Evolutionary conservation across 306 rosid genomes (phyloP).

Genomic region (Casuarina equisetifolia): DNA sequence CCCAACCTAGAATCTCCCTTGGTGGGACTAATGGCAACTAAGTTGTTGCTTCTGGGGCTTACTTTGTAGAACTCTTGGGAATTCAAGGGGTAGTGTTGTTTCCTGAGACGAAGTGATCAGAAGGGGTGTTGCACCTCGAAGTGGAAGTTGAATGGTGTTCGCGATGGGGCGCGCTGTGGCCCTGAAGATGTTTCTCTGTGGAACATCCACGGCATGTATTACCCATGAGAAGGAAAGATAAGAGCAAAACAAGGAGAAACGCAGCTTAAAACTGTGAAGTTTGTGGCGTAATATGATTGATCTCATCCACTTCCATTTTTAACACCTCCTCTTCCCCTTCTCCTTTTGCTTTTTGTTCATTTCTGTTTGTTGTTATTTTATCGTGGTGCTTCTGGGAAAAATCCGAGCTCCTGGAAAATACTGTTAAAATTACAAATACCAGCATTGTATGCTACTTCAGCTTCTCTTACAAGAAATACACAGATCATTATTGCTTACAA

Average conservation of each 20-base stretch:
- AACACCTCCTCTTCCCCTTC: constrained; percentile 25
- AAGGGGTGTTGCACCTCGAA: constrained; percentile 50
- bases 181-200: constrained; percentile 68
- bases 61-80: constrained; percentile 45
- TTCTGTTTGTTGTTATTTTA: constrained; percentile 47
- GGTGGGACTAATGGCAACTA: constrained; percentile 24
- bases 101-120: constrained; percentile 48
- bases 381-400: constrained; percentile 71
- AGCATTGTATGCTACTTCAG: no score
- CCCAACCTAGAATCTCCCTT: constrained; percentile 62
- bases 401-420: constrained; percentile 41
- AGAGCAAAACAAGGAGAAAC: neutral
- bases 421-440: no score
- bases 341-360: neutral
- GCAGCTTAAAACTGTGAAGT: neutral
- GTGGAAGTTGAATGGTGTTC: constrained; percentile 37
- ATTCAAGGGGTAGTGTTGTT: constrained; percentile 42
- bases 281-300: neutral
- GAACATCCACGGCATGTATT: constrained; percentile 98
- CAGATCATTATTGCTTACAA: no score
- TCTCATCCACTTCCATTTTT: neutral
- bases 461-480: no score
- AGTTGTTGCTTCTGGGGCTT: constrained; percentile 20
- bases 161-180: constrained; percentile 70
- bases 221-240: constrained; percentile 60